These are phyloP conservation scores for Dichotomopilus funicola DNA, from an alignment of 2,329 filamentous ascomycete species.

Conservation along the genomic window DNA sequence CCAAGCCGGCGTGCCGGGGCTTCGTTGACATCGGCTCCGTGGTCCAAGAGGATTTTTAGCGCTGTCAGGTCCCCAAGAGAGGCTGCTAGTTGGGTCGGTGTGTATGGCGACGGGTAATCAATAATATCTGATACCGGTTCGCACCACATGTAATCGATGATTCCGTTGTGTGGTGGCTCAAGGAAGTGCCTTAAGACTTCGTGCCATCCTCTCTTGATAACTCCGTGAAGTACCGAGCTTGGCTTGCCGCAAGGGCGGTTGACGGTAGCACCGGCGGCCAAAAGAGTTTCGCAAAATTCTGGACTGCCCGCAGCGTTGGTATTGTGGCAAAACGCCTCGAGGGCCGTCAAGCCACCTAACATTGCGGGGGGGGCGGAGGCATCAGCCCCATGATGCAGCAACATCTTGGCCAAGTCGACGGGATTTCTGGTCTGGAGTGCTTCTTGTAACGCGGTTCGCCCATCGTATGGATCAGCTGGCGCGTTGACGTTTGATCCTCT, in stretches of 20 bases:
- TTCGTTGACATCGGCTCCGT: background rate
- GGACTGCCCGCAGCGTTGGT: background rate
- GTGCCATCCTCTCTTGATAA: background rate
- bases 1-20: too few relatives aligned
- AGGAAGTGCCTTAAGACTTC: background rate
- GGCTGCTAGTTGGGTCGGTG: constrained; percentile 1
- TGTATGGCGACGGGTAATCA: too few relatives aligned
- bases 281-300: background rate
- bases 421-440: background rate
- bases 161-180: background rate
- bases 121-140: too few relatives aligned
- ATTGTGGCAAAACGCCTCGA: background rate
- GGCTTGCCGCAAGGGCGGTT: background rate
- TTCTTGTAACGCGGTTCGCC: background rate
- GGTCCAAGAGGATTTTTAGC: background rate
- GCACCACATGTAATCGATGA: background rate
- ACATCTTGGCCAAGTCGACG: background rate
- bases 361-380: background rate
- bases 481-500: background rate
- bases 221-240: background rate
- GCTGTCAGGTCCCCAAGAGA: background rate
- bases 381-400: background rate
- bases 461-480: background rate
- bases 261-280: background rate
- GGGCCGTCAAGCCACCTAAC: background rate